A percentile compares a stretch with the other conserved stretches of the same genome.
phyloP scores from a whole-genome alignment of 2,329 filamentous ascomycete species.

The Cladosporium sp. region DNA sequence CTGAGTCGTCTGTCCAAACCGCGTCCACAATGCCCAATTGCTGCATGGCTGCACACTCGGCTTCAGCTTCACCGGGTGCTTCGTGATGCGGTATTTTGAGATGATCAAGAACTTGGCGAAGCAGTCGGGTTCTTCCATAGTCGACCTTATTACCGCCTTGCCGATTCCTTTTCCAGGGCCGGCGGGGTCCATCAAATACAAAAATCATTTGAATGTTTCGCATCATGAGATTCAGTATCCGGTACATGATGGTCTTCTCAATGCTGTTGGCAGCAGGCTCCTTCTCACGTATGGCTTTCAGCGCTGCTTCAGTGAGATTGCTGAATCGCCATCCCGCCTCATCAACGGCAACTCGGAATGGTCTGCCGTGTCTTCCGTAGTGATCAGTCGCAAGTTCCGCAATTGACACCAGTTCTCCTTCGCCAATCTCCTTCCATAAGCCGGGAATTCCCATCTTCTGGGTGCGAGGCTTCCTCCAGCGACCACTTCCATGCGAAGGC shows the following conservation, averaged over 20 bases:
- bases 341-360: conserved; percentile 41
- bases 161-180: conserved; percentile 34
- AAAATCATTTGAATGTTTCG: conserved; percentile 51
- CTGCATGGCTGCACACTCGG: conserved; percentile 45
- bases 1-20: conserved; percentile 47
- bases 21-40: conserved; percentile 43
- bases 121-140: conserved; percentile 28
- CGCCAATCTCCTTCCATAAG: conserved; percentile 37
- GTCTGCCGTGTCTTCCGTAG: conserved; percentile 31
- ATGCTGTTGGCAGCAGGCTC: conserved; percentile 37
- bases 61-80: conserved; percentile 46
- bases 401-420: conserved; percentile 32
- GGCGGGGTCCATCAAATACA: conserved; percentile 51
- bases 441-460: conserved; percentile 9
- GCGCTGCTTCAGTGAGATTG: conserved; percentile 35
- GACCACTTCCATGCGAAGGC: too few relatives aligned
- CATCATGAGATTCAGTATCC: conserved; percentile 43
- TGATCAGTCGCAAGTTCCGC: conserved; percentile 38
- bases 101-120: conserved; percentile 36
- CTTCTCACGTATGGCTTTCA: conserved; percentile 34
- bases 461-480: neutral
- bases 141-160: conserved; percentile 31
- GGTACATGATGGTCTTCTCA: conserved; percentile 39
- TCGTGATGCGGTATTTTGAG: conserved; percentile 41
- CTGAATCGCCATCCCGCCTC: conserved; percentile 43